These are phyloP conservation scores for Paxillus involutus DNA, from an alignment of 768 basidiomycete species.

Conservation along the genomic window DNA sequence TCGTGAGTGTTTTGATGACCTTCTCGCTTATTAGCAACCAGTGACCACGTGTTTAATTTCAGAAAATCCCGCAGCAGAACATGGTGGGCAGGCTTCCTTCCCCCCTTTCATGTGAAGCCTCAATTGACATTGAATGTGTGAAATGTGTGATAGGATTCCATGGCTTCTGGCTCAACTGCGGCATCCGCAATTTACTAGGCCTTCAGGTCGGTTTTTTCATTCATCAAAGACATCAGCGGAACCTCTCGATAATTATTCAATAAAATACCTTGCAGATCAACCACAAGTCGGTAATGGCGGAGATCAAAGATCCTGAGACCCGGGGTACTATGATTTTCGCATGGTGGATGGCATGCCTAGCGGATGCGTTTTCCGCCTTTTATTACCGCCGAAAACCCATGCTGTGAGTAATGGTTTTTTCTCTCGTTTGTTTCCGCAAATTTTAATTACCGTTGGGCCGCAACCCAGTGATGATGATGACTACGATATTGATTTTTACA, in stretches of 20 bases:
- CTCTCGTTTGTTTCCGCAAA: background rate
- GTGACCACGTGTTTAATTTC: constrained; percentile 10
- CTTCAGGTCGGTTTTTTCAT: constrained; percentile 52
- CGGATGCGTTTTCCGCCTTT: constrained; percentile 79
- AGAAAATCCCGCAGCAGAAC: constrained; percentile 76
- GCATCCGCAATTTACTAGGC: constrained; percentile 76
- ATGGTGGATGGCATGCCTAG: constrained; percentile 91
- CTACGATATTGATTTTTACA: constrained; percentile 89
- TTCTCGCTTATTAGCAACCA: background rate
- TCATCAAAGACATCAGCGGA: constrained; percentile 4
- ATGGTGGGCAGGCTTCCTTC: constrained; percentile 45
- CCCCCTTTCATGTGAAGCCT: constrained; percentile 10
- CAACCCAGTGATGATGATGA: constrained; percentile 70
- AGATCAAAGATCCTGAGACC: constrained; percentile 70
- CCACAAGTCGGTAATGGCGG: constrained; percentile 75
- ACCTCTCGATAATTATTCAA: constrained; percentile 4
- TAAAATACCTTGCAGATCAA: constrained; percentile 57
- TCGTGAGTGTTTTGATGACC: constrained; percentile 57
- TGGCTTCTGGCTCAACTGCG: constrained; percentile 80
- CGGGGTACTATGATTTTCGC: constrained; percentile 87
- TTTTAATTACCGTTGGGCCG: constrained; percentile 23
- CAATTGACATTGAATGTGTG: constrained; percentile 14
- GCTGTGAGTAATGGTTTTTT: constrained; percentile 41
- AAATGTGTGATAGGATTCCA: constrained; percentile 58
- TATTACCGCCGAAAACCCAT: constrained; percentile 86